Conservation (phyloP, 345 rosid genomes). For the Bruguiera parviflora region DNA sequence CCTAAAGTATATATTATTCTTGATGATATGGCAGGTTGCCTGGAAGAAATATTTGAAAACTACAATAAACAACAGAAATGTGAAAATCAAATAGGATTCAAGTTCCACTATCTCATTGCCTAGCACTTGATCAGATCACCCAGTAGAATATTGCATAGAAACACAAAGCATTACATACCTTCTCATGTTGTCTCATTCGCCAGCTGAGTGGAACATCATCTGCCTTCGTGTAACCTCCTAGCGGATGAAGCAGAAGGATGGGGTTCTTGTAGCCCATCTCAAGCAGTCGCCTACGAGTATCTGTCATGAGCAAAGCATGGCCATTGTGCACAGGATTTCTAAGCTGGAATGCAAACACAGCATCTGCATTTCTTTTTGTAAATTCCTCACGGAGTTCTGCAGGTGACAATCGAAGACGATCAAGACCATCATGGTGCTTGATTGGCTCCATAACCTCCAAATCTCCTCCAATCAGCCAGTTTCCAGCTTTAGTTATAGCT, state of each 20-base stretch:
- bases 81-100: neutral
- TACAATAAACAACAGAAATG: neutral
- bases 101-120: neutral
- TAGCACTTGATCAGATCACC: neutral
- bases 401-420: conserved; percentile 84
- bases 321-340: conserved; percentile 99
- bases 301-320: conserved; percentile 93
- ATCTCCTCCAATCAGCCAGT: conserved; percentile 96
- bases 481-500: conserved; percentile 65
- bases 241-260: conserved; percentile 87
- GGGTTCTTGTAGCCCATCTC: conserved; percentile 97
- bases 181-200: conserved; percentile 97
- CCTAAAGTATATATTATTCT: neutral
- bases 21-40: neutral
- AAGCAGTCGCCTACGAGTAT: conserved; percentile 85
- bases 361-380: conserved; percentile 85
- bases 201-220: conserved; percentile 98
- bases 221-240: conserved; percentile 95
- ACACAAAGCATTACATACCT: conserved; percentile 38
- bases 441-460: conserved; percentile 87
- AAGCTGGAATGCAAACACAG: conserved; percentile 97
- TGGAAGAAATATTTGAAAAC: neutral
- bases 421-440: conserved; percentile 84
- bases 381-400: conserved; percentile 75
- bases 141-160: neutral